Evolutionary conservation across 2,329 filamentous ascomycete genomes (phyloP), one percentile per base, ranked within the genome.

Genomic region (Ascochyta lentis): DNA sequence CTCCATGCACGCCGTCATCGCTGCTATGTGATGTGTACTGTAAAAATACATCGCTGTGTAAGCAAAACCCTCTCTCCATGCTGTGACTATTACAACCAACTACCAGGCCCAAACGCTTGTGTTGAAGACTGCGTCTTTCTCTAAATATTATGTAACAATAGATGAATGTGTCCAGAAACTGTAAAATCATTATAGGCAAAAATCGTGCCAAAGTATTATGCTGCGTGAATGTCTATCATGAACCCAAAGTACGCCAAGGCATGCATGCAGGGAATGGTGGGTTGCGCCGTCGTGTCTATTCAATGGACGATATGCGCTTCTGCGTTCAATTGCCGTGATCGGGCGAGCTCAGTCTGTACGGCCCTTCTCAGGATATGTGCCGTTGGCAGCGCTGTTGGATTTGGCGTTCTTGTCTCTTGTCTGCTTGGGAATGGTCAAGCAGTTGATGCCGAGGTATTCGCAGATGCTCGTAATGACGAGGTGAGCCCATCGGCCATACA

Each of bases 401-500:
- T 58, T 63, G 9, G 61, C 46, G 6, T 56, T 66, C 57, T 71
- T 72, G 41, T 75, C 71, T 22, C 52, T 61, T 2, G 60, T 59
- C 31, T 61, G 50, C 46, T 66, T 61, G 4, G 79, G 78, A 58
- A 99, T 97, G 0, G 93, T 98, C 63, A 99, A 79, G 70, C 94
- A 96, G 71, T 94, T 95, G 81, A 99, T 99, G 59, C 91, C 92
- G 23, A 99, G 80, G 77, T 90, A 98, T 50, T 88, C 84, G 79
- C 95, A 98, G 68, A 99, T 98, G 72, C 89, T 90, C 60, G 88
- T 90, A 69, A 96, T 92, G 43, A 98, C 93, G 38, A 96, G 81
- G 68, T 90, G 89, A 0, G 95, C 95, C 95, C 95, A 99, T 65
- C 90, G 86, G 76, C 90, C 93, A 77, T 99, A 99, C 3, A 91